Evolutionary conservation across 2,329 filamentous ascomycete species (phyloP).

Genomic region (Davidsoniella virescens): DNA sequence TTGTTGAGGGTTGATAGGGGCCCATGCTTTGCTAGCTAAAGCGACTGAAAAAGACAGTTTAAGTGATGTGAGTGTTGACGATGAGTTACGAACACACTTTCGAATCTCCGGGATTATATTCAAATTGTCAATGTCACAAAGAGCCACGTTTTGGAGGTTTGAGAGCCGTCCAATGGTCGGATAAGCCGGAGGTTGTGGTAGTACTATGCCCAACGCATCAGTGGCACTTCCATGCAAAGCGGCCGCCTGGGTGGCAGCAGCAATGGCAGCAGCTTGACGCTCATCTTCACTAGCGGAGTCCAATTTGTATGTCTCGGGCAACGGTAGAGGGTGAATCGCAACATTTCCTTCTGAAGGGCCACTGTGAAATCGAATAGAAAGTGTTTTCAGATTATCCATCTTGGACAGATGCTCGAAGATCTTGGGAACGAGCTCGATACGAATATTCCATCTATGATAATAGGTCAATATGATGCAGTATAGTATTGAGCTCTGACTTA

Average conservation of each 20-base stretch:
- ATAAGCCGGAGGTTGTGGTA: neutral
- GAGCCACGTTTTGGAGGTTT: slow-evolving; percentile 32
- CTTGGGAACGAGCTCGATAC: slow-evolving; percentile 42
- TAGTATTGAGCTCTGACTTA: slow-evolving; percentile 19
- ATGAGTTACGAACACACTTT: slow-evolving; percentile 36
- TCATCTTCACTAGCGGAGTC: no score
- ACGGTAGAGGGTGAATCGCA: no score
- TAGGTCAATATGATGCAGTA: neutral
- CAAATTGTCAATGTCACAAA: slow-evolving; percentile 45
- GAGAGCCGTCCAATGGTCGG: slow-evolving; percentile 2
- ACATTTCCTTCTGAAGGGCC: slow-evolving; percentile 27
- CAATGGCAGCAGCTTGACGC: no score
- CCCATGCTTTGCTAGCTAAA: slow-evolving; percentile 23
- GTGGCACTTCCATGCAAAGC: no score
- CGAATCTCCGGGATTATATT: slow-evolving; percentile 40
- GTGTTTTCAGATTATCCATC: slow-evolving; percentile 32
- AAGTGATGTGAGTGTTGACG: slow-evolving; percentile 36
- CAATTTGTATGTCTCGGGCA: no score
- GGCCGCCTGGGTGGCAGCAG: no score
- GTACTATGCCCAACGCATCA: neutral
- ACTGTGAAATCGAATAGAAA: slow-evolving; percentile 43
- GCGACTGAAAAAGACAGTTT: slow-evolving; percentile 41
- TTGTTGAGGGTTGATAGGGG: neutral
- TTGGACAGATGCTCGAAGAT: slow-evolving; percentile 41
- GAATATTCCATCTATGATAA: slow-evolving; percentile 41